Conservation (phyloP, 768 basidiomycete genomes). For the Termitomyces sp. region DNA sequence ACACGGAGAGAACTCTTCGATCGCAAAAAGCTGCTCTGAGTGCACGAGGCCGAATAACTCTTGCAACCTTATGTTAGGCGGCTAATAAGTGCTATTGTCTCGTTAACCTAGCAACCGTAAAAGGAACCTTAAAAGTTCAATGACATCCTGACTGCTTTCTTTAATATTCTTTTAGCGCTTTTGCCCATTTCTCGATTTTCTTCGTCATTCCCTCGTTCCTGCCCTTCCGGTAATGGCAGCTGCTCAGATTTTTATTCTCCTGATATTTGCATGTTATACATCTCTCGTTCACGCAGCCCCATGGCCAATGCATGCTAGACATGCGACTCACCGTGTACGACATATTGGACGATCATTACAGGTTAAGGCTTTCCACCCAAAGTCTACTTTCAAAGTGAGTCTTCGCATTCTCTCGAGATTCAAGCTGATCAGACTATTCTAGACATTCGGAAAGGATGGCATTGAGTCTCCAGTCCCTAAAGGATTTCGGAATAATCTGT, state of each 20-base stretch:
- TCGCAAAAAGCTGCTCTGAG: not conserved
- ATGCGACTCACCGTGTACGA: slow-evolving; percentile 25
- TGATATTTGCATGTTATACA: slow-evolving; percentile 20
- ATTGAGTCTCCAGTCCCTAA: slow-evolving; percentile 18
- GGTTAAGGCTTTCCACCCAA: slow-evolving; percentile 22
- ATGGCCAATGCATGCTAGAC: slow-evolving; percentile 23
- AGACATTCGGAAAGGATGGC: slow-evolving; percentile 24
- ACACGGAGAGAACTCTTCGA: not conserved
- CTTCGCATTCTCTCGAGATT: not conserved
- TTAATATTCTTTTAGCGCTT: not conserved
- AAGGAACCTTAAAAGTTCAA: not conserved
- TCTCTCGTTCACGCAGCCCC: slow-evolving; percentile 24
- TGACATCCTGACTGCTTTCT: not conserved
- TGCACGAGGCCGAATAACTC: not conserved
- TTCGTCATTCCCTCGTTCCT: slow-evolving; percentile 4
- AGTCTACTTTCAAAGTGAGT: slow-evolving; percentile 19
- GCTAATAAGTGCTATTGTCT: not conserved
- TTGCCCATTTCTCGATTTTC: slow-evolving; percentile 5
- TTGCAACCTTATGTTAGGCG: not conserved
- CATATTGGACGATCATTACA: slow-evolving; percentile 21
- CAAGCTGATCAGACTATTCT: not conserved
- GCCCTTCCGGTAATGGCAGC: slow-evolving; percentile 25
- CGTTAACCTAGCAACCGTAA: slow-evolving; percentile 3
- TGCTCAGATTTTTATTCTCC: slow-evolving; percentile 20
- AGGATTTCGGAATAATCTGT: slow-evolving; percentile 7